Conservation (phyloP, 352 stramenopile species). For the Phytopythium chamaehyphon region DNA sequence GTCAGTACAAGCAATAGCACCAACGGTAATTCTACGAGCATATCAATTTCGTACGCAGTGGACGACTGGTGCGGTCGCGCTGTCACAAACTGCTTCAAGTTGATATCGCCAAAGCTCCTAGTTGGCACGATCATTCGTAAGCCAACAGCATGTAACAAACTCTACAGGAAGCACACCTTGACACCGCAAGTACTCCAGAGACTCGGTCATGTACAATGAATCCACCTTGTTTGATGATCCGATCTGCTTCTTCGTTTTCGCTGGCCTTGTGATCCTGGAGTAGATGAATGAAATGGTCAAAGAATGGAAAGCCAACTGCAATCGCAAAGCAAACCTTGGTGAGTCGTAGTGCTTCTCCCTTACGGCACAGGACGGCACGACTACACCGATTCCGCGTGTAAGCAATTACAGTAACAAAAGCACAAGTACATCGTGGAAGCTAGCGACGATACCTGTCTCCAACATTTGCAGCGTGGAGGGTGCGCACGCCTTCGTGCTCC, state of each 20-base stretch:
- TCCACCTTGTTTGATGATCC: conserved; percentile 52
- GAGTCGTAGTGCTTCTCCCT: conserved; percentile 45
- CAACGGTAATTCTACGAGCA: background rate
- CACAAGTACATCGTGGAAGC: background rate
- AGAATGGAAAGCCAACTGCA: background rate
- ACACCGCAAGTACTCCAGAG: conserved; percentile 65
- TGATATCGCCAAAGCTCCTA: conserved; percentile 76
- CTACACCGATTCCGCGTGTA: conserved; percentile 18
- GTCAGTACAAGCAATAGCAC: background rate
- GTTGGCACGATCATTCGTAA: background rate
- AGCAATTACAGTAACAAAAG: background rate
- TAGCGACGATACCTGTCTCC: conserved; percentile 54
- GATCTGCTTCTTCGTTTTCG: conserved; percentile 43
- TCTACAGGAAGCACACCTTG: conserved; percentile 44
- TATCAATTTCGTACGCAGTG: conserved; percentile 28
- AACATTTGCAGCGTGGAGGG: conserved; percentile 64
- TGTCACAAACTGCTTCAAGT: conserved; percentile 69
- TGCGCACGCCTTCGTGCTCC: conserved; percentile 26
- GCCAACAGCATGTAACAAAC: background rate
- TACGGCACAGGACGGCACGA: conserved; percentile 59
- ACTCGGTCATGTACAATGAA: conserved; percentile 74
- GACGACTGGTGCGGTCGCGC: conserved; percentile 38
- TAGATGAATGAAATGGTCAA: background rate
- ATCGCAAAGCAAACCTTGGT: conserved; percentile 46
- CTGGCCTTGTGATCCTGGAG: conserved; percentile 69